A percentile compares a stretch with the other conserved stretches of the same genome.
Conservation (phyloP, 2,329 filamentous ascomycete genomes). For the Aspergillus chevalieri region DNA sequence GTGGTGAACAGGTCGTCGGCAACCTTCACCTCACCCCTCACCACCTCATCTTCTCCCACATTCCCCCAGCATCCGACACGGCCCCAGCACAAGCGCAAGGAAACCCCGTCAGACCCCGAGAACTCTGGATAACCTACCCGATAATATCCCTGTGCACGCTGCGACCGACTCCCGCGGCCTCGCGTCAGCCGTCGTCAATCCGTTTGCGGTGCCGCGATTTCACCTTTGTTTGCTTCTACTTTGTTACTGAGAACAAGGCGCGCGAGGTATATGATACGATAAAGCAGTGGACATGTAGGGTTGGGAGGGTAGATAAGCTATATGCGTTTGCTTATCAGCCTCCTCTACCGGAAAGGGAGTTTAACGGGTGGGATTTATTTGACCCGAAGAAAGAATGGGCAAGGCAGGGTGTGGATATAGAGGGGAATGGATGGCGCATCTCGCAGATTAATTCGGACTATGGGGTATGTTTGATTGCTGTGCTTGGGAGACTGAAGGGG, state of each 20-base stretch:
- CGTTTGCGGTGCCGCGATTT: slow-evolving; percentile 89
- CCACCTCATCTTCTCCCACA: slow-evolving; percentile 59
- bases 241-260: slow-evolving; percentile 65
- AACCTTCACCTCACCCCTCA: slow-evolving; percentile 59
- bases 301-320: slow-evolving; percentile 78
- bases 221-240: slow-evolving; percentile 86
- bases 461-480: slow-evolving; percentile 37
- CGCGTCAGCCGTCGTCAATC: slow-evolving; percentile 71
- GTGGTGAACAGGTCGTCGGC: slow-evolving; percentile 52
- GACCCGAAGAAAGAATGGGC: slow-evolving; percentile 79
- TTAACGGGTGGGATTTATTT: slow-evolving; percentile 80
- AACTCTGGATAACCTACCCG: slow-evolving; percentile 91
- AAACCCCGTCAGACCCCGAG: slow-evolving; percentile 49
- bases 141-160: slow-evolving; percentile 79
- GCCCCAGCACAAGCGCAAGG: slow-evolving; percentile 32
- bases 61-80: slow-evolving; percentile 35
- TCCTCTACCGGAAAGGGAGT: slow-evolving; percentile 62
- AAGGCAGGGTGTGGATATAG: slow-evolving; percentile 78
- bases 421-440: slow-evolving; percentile 80
- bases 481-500: too few relatives aligned
- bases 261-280: slow-evolving; percentile 85
- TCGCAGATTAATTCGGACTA: slow-evolving; percentile 88
- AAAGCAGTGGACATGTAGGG: slow-evolving; percentile 69
- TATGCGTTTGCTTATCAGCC: slow-evolving; percentile 85
- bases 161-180: slow-evolving; percentile 63